phyloP scores from a whole-genome alignment of 192 early-diverging fungal species.

The Coemansia sp. region DNA sequence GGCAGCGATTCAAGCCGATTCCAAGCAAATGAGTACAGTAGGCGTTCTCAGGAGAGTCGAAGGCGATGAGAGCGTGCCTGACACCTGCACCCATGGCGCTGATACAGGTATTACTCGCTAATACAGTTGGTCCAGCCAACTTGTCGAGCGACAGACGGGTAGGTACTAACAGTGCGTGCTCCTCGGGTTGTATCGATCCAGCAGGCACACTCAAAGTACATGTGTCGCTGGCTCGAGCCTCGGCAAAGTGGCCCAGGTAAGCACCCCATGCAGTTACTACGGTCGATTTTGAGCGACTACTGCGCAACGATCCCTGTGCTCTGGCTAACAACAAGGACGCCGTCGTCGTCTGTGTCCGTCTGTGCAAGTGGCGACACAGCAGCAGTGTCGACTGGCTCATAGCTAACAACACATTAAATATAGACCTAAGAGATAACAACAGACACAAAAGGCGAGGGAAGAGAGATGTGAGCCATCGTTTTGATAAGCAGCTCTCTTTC shows the following conservation, averaged over 20 bases:
- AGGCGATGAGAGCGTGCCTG: constrained; percentile 38
- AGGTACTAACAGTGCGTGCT: constrained; percentile 16
- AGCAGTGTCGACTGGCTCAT: background rate
- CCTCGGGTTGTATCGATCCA: constrained; percentile 4
- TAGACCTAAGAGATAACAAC: background rate
- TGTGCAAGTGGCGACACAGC: background rate
- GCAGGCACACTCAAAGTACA: too few species aligned
- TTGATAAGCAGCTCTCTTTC: background rate
- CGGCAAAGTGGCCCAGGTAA: constrained; percentile 31
- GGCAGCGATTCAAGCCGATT: constrained; percentile 55
- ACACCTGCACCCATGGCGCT: constrained; percentile 40
- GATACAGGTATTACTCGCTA: constrained; percentile 1
- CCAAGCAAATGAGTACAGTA: constrained; percentile 42
- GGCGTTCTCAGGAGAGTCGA: constrained; percentile 4
- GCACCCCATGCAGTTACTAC: constrained; percentile 42
- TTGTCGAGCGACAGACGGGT: constrained; percentile 13
- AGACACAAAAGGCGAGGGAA: background rate
- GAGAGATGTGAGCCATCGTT: background rate
- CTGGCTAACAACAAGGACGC: background rate
- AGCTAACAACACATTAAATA: background rate
- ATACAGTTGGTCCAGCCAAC: constrained; percentile 6
- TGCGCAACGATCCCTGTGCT: constrained; percentile 1
- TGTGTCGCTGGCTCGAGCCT: background rate
- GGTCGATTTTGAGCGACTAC: constrained; percentile 11
- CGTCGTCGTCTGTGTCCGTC: background rate